Conservation (phyloP, 1,139 yeast species). For the Pichia inconspicua region DNA sequence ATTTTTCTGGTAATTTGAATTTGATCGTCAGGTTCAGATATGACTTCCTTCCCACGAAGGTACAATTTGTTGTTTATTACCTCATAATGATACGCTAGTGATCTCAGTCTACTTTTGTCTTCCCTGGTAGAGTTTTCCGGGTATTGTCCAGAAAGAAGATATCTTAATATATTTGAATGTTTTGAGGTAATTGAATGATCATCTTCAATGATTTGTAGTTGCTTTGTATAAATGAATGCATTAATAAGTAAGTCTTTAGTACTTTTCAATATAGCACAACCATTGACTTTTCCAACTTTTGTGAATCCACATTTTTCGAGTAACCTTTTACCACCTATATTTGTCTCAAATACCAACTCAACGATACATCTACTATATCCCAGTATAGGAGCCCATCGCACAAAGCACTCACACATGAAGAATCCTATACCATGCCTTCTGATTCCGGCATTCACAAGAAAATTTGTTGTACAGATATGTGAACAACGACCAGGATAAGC, state of each 20-base stretch:
- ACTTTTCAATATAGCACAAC: conserved; percentile 83
- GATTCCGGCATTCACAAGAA: conserved; percentile 85
- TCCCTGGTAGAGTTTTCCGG: conserved; percentile 77
- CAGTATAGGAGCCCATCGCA: conserved; percentile 85
- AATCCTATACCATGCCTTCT: conserved; percentile 91
- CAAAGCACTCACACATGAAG: conserved; percentile 71
- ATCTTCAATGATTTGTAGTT: conserved; percentile 35
- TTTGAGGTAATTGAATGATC: conserved; percentile 36
- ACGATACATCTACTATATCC: conserved; percentile 83
- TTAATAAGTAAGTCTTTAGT: conserved; percentile 70
- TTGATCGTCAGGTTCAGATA: conserved; percentile 68
- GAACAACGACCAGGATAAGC: conserved; percentile 89
- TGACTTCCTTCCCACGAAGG: conserved; percentile 68
- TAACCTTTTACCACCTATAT: conserved; percentile 70
- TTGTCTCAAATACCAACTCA: conserved; percentile 82
- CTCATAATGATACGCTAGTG: conserved; percentile 73
- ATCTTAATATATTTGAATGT: conserved; percentile 71
- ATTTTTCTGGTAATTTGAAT: conserved; percentile 63
- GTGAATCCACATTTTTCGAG: conserved; percentile 76
- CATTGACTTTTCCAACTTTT: conserved; percentile 67
- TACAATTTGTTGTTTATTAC: conserved; percentile 63
- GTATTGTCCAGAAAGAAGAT: conserved; percentile 76
- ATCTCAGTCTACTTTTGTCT: conserved; percentile 77
- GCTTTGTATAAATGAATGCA: conserved; percentile 35
- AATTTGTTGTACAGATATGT: conserved; percentile 87